Percentiles rank a stretch among this genome's conserved stretches.
Evolutionary conservation across 345 rosid genomes (phyloP).

Genomic region (Bruguiera sexangula): DNA sequence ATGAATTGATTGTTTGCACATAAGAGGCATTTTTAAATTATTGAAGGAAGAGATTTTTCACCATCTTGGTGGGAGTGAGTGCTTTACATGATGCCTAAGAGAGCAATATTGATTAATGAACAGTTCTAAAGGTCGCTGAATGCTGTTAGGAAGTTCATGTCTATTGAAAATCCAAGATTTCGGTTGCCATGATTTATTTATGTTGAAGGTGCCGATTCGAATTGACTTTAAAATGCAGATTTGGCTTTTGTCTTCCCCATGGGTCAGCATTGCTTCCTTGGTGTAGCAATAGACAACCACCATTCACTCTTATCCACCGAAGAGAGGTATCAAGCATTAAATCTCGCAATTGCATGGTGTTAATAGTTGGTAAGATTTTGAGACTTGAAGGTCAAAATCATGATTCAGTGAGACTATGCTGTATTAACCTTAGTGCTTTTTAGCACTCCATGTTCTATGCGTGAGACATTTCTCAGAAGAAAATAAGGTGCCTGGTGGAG

Average conservation of each 20-base stretch:
- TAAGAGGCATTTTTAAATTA: conserved; percentile 14
- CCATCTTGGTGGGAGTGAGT: conserved; percentile 29
- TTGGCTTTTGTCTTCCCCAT: conserved; percentile 69
- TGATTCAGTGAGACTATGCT: conserved; percentile 57
- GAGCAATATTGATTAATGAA: conserved; percentile 33
- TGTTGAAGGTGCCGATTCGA: conserved; percentile 86
- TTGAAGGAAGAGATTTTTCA: conserved; percentile 22
- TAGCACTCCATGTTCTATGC: conserved; percentile 35
- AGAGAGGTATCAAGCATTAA: conserved; percentile 87
- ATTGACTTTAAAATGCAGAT: conserved; percentile 99
- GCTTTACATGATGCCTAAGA: conserved; percentile 26
- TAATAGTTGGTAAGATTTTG: conserved; percentile 94
- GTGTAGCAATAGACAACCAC: conserved; percentile 89
- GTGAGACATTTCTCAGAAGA: conserved; percentile 36
- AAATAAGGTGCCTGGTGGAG: conserved; percentile 32
- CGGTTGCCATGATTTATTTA: conserved; percentile 76
- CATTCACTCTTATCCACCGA: conserved; percentile 65
- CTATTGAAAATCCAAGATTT: conserved; percentile 52
- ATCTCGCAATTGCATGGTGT: conserved; percentile 69
- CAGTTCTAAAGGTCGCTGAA: conserved; percentile 39
- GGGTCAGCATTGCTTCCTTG: conserved; percentile 96
- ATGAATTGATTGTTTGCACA: conserved; percentile 24
- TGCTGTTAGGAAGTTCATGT: conserved; percentile 53
- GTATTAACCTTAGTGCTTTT: conserved; percentile 38
- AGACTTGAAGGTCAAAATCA: conserved; percentile 52